Conservation (phyloP, 1,284 basidiomycete species). For the Chiua sp. region DNA sequence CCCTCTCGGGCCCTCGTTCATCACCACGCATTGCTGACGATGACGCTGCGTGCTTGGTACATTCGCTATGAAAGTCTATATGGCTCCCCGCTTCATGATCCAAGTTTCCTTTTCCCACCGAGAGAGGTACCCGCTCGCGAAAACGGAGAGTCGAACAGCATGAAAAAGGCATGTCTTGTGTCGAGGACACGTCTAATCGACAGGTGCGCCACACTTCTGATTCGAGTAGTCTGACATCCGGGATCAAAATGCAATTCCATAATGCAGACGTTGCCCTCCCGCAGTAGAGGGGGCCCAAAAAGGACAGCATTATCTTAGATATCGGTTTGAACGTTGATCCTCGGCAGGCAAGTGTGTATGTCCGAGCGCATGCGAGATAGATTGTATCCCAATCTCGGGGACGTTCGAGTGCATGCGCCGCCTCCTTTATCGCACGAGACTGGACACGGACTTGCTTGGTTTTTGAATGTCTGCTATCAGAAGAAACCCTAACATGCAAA, state of each 20-base stretch:
- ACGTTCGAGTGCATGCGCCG: background rate
- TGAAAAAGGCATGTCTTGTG: background rate
- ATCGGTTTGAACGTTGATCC: background rate
- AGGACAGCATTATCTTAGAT: slow-evolving; percentile 1
- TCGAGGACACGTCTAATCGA: background rate
- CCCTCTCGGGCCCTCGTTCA: too few species aligned
- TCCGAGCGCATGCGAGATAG: too few species aligned
- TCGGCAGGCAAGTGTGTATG: background rate
- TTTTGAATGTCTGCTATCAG: background rate
- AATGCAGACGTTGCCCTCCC: too few species aligned
- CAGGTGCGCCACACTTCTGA: too few species aligned
- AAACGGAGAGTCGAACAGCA: background rate
- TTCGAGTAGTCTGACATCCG: background rate
- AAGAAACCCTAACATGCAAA: too few species aligned
- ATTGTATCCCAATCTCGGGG: background rate
- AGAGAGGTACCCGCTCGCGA: background rate
- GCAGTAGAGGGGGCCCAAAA: background rate
- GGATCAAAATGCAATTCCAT: too few species aligned
- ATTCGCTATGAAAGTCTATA: too few species aligned
- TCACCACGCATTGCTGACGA: too few species aligned
- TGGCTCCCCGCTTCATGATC: too few species aligned
- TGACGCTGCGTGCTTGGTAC: too few species aligned
- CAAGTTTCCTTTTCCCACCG: too few species aligned
- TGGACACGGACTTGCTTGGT: background rate
- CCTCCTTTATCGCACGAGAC: slow-evolving; percentile 4